Base-by-base conservation (phyloP, 345 rosid genomes). In the Punica granatum region DNA sequence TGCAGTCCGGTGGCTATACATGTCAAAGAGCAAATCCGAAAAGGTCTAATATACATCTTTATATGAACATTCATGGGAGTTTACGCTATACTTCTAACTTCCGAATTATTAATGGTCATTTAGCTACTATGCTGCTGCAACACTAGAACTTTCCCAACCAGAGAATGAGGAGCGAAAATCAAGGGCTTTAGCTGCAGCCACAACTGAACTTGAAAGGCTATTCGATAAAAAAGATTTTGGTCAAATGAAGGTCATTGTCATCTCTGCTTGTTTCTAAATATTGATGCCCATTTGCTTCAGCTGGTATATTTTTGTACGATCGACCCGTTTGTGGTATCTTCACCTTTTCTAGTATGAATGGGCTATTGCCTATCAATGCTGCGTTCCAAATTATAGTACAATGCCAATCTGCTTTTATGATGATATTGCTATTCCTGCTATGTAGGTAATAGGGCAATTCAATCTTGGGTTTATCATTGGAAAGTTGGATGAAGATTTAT, bases 391-490 rank as follows among this genome's bases (percentile, higher is more conserved):
- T 26, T 56, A 28, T 10, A 10, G 8, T 51, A 16, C 0, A 15
- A 46, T 19, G n/a, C n/a, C n/a, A 28, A 51, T 26, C 34, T 56
- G 16, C 61, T 21, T 26, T 26, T 56, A 12, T 10, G 19, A 30
- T 13, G 25, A 3, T 30, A 4, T 56, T 54, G 15, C 23, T 54
- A 4, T 69, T 75, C 32, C 32, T 51, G 31, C 73, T 69, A 63
- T 49, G 8, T 69, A 91, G 99, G 99, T 94, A 64, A 79, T 94
- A 59, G 99, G 99, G 35, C 99, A 94, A 70, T 94, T 94, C 78
- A 94, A 94, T 80, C 97, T 89, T 76, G 99, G 99, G 46, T 94
- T 94, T 76, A 94, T 91, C 78, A 81, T 94, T 77, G 98, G 92
- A 49, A 94, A 86, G 84, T 69, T 91, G 77, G 96, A 86, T 73